Percentiles rank a stretch among this genome's conserved stretches.
Conservation (phyloP, 495 filamentous ascomycete species). For the Chlorociboria aeruginascens region DNA sequence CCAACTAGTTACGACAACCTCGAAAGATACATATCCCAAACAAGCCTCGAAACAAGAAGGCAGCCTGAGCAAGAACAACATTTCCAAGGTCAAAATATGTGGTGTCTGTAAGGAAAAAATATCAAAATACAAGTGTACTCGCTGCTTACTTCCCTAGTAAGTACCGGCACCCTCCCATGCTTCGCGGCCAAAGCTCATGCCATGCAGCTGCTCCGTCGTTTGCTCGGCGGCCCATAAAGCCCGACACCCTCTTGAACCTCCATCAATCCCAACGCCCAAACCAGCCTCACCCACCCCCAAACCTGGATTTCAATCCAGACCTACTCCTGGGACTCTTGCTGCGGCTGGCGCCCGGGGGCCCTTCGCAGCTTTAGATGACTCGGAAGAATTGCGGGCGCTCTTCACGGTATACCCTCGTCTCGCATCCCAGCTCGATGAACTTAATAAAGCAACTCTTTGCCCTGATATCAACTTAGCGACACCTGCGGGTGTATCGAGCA, state of each 20-base stretch:
- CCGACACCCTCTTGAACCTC: constrained; percentile 21
- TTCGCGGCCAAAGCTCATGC: background rate
- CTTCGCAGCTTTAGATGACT: constrained; percentile 26
- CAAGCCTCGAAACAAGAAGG: too few species aligned
- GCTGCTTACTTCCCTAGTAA: constrained; percentile 52
- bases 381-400: constrained; percentile 35
- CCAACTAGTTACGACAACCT: too few species aligned
- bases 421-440: constrained; percentile 33
- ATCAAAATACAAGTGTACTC: constrained; percentile 55
- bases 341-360: constrained; percentile 16
- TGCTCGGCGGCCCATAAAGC: constrained; percentile 55
- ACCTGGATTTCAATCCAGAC: constrained; percentile 5
- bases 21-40: too few species aligned
- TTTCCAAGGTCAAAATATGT: constrained; percentile 25
- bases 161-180: constrained; percentile 9
- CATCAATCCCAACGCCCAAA: constrained; percentile 6
- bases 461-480: constrained; percentile 9
- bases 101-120: constrained; percentile 44
- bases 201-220: constrained; percentile 52
- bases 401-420: constrained; percentile 41
- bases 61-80: too few species aligned
- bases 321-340: constrained; percentile 17
- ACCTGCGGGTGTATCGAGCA: background rate
- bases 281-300: constrained; percentile 4
- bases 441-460: constrained; percentile 37